Evolutionary conservation across 2,329 filamentous ascomycete genomes (phyloP).

Genomic region (Ophiostoma piceae): DNA sequence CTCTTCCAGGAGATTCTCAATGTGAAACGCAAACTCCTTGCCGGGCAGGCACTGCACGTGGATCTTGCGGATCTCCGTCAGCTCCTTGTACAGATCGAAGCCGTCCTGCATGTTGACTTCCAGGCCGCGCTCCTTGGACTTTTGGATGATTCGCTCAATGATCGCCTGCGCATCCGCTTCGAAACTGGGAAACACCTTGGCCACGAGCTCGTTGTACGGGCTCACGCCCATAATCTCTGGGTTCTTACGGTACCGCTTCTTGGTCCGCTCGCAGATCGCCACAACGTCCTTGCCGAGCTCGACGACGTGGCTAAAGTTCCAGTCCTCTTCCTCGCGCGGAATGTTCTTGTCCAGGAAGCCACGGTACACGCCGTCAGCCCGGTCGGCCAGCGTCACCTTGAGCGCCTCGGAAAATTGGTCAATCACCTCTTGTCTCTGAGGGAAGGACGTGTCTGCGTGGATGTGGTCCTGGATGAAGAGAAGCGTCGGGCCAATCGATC

Average conservation of each 20-base stretch:
- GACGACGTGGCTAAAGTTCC: conserved; percentile 89
- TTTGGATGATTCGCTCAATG: conserved; percentile 71
- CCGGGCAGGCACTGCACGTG: conserved; percentile 69
- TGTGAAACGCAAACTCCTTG: conserved; percentile 74
- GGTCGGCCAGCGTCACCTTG: conserved; percentile 64
- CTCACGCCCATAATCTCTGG: conserved; percentile 76
- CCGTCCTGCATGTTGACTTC: conserved; percentile 87
- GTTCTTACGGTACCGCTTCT: conserved; percentile 85
- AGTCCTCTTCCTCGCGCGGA: conserved; percentile 71
- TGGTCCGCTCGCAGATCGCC: conserved; percentile 79
- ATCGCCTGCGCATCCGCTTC: conserved; percentile 84
- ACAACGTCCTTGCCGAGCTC: conserved; percentile 81
- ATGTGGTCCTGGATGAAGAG: conserved; percentile 79
- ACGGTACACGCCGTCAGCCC: conserved; percentile 74
- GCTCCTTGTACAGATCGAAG: conserved; percentile 85
- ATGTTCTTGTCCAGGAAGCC: conserved; percentile 74
- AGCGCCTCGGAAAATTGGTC: conserved; percentile 68
- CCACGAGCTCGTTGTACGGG: conserved; percentile 64
- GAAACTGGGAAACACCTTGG: conserved; percentile 82
- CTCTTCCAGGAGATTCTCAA: conserved; percentile 78
- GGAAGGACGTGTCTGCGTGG: conserved; percentile 70
- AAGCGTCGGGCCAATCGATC: conserved; percentile 64
- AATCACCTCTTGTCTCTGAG: conserved; percentile 62
- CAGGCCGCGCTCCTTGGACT: conserved; percentile 61
- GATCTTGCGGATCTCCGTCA: conserved; percentile 77